Percentiles rank a stretch among this genome's conserved stretches.
Evolutionary conservation across 306 rosid species (phyloP).

Genomic region (Notholithocarpus densiflorus): DNA sequence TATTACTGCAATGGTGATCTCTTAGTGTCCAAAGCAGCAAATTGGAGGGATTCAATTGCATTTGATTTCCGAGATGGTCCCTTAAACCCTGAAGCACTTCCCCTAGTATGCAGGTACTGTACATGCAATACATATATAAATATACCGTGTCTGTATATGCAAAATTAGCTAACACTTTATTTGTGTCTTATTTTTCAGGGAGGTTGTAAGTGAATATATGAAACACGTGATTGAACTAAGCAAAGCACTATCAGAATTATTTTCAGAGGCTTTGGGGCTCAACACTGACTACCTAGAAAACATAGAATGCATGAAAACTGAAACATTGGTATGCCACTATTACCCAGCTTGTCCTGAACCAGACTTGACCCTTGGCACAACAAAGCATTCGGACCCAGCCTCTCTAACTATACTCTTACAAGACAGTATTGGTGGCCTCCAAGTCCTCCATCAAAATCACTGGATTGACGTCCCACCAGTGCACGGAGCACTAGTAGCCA

Average conservation of each 20-base stretch:
- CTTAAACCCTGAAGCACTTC: conserved; percentile 41
- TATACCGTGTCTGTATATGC: background rate
- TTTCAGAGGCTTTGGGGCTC: conserved; percentile 73
- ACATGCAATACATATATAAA: background rate
- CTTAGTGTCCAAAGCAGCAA: conserved; percentile 57
- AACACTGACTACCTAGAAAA: conserved; percentile 41
- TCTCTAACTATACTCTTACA: conserved; percentile 64
- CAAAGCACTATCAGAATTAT: conserved; percentile 41
- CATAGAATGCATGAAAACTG: conserved; percentile 63
- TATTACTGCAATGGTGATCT: conserved; percentile 71
- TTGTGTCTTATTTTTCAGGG: conserved; percentile 28
- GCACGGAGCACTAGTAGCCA: conserved; percentile 57
- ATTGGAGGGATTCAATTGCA: conserved; percentile 76
- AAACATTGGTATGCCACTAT: conserved; percentile 63
- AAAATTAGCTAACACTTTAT: background rate
- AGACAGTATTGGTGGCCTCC: conserved; percentile 75
- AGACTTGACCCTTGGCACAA: conserved; percentile 60
- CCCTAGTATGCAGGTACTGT: conserved; percentile 55
- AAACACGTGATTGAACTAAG: conserved; percentile 41
- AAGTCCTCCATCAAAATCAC: conserved; percentile 58
- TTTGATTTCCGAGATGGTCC: conserved; percentile 70
- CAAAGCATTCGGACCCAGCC: conserved; percentile 79
- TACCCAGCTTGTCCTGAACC: conserved; percentile 88
- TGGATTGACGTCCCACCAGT: conserved; percentile 64
- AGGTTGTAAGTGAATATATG: conserved; percentile 52